Conservation (phyloP, 371 early-diverging fungal genomes). For the Phascolomyces articulosus region DNA sequence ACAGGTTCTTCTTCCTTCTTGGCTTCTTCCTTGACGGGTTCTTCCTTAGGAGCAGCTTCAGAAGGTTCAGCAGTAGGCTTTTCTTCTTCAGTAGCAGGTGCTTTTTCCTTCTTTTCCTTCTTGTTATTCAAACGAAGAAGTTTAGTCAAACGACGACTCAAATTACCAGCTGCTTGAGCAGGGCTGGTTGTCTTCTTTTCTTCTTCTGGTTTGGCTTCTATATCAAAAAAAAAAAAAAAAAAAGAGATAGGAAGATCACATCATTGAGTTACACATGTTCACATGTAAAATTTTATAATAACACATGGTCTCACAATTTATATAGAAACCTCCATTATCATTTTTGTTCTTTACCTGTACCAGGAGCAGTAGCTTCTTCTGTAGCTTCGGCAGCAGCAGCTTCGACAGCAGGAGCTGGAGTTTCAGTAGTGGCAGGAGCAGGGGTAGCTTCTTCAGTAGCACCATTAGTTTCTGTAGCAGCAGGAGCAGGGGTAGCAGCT, state of each 20-base stretch:
- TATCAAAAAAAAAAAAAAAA: no score
- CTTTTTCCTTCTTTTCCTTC: slow-evolving; percentile 31
- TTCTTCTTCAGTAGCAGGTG: slow-evolving; percentile 10
- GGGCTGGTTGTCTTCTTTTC: slow-evolving; percentile 25
- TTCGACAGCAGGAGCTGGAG: slow-evolving; percentile 11
- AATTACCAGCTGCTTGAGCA: slow-evolving; percentile 33
- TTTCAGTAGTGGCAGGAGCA: slow-evolving; percentile 9
- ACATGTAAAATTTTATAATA: slow-evolving; percentile 7
- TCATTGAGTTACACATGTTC: slow-evolving; percentile 11
- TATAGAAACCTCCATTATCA: not conserved
- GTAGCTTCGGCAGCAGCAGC: slow-evolving; percentile 14
- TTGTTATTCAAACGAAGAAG: slow-evolving; percentile 33
- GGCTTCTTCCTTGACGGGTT: slow-evolving; percentile 8
- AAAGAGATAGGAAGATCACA: not conserved
- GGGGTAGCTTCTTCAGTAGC: slow-evolving; percentile 10
- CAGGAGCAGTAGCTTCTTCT: not conserved
- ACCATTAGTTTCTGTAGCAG: slow-evolving; percentile 6
- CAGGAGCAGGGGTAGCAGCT: not conserved
- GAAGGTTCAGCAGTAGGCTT: not conserved
- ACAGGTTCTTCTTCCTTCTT: slow-evolving; percentile 14
- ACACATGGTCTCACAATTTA: slow-evolving; percentile 8
- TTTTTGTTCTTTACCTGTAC: slow-evolving; percentile 3
- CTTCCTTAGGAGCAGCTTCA: slow-evolving; percentile 13
- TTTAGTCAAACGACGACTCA: slow-evolving; percentile 49
- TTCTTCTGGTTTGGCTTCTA: slow-evolving; percentile 17